A percentile compares a stretch with the other conserved stretches of the same genome.
Conservation (phyloP, 495 filamentous ascomycete genomes). For the Opeltia flavorubescens region DNA sequence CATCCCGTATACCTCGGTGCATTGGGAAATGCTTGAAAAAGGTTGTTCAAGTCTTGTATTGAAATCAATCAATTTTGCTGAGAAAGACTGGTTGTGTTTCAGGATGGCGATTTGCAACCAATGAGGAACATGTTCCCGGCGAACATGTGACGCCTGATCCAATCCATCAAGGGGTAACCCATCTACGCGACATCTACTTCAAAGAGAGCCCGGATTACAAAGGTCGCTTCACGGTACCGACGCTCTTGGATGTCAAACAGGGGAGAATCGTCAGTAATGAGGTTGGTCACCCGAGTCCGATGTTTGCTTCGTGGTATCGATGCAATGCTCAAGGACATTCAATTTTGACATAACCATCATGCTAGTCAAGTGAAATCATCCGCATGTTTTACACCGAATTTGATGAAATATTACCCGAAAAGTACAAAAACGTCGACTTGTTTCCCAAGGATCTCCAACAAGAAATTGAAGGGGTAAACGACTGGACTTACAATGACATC, state of each 20-base stretch:
- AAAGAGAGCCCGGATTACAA: conserved; percentile 43
- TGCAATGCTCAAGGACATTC: background rate
- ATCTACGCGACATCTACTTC: conserved; percentile 47
- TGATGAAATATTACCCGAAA: conserved; percentile 46
- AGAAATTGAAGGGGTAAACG: conserved; percentile 62
- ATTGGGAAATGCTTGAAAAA: conserved; percentile 52
- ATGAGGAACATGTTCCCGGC: conserved; percentile 46
- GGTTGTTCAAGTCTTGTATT: conserved; percentile 22
- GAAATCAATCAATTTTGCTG: background rate
- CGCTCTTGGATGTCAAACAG: conserved; percentile 49
- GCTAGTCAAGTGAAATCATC: conserved; percentile 41
- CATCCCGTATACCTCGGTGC: conserved; percentile 49
- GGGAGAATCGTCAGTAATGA: conserved; percentile 43
- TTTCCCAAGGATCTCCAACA: conserved; percentile 43
- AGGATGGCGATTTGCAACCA: conserved; percentile 72
- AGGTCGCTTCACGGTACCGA: conserved; percentile 48
- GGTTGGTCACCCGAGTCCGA: conserved; percentile 15
- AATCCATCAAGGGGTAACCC: conserved; percentile 36
- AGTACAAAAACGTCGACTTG: conserved; percentile 46
- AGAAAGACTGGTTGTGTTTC: background rate
- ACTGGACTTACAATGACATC: conserved; percentile 71
- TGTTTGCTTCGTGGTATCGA: background rate
- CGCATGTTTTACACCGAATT: conserved; percentile 64
- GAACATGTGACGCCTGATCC: conserved; percentile 40
- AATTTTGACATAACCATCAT: conserved; percentile 6